phyloP scores from a whole-genome alignment of 73 alveolate genomes.

The Tetrahymena malaccensis region DNA sequence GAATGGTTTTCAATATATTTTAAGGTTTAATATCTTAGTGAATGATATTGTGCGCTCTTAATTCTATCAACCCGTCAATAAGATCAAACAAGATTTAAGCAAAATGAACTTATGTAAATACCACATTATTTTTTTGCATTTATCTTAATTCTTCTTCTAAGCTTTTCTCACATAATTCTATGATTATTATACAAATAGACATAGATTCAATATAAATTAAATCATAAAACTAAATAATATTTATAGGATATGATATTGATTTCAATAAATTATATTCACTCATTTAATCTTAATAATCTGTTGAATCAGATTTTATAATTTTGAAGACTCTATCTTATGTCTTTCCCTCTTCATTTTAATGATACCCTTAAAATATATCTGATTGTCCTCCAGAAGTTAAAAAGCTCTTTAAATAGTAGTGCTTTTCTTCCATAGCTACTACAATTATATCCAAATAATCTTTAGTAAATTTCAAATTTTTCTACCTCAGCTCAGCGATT shows the following conservation, averaged over 20 bases:
- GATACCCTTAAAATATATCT: neutral
- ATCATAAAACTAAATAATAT: neutral
- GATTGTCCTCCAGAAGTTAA: neutral
- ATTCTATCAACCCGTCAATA: neutral
- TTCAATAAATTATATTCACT: neutral
- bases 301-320: neutral
- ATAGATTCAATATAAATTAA: neutral
- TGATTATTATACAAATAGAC: neutral
- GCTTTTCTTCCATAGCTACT: neutral
- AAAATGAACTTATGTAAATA: neutral
- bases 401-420: neutral
- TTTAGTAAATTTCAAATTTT: neutral
- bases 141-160: neutral
- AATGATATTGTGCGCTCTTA: neutral
- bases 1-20: neutral
- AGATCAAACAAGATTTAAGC: neutral
- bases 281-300: neutral
- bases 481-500: neutral
- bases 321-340: neutral
- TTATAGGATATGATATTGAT: neutral
- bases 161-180: neutral
- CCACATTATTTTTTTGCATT: neutral
- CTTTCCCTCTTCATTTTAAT: neutral
- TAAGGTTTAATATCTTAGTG: neutral
- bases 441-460: neutral